Evolutionary conservation across 352 stramenopile genomes (phyloP).

Genomic region (Globisporangium irregulare): DNA sequence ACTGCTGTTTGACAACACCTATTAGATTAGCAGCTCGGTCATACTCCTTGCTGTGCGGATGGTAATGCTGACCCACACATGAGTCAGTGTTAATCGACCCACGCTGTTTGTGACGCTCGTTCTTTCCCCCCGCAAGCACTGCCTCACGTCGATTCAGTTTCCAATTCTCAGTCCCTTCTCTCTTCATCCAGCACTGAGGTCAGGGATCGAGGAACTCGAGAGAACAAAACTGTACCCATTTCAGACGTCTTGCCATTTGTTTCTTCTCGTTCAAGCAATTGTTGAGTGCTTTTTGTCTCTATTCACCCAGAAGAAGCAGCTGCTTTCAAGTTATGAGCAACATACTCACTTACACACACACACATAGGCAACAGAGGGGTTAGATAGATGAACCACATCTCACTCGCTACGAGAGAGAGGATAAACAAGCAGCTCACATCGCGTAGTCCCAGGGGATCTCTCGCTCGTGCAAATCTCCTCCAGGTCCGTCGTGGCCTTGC

Average conservation of each 20-base stretch:
- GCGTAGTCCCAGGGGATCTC: neutral
- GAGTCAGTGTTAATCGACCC: neutral
- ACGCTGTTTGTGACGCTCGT: neutral
- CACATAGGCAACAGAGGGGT: neutral
- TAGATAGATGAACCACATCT: neutral
- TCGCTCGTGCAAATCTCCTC: neutral
- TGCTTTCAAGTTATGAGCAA: neutral
- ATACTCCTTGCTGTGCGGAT: neutral
- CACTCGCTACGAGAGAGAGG: neutral
- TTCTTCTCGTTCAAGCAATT: neutral
- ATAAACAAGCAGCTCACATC: neutral
- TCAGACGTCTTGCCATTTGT: neutral
- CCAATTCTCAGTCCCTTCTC: neutral
- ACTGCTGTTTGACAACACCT: too few relatives aligned
- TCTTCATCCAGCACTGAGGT: neutral
- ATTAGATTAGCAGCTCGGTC: neutral
- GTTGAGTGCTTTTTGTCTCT: neutral
- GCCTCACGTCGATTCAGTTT: neutral
- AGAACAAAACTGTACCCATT: neutral
- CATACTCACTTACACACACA: too few relatives aligned
- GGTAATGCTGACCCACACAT: neutral
- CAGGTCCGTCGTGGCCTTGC: neutral
- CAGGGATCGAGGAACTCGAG: neutral
- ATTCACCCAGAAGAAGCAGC: neutral
- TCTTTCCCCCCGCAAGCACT: neutral